These are phyloP conservation scores for Penium margaritaceum DNA, from an alignment of 139 green algal species.

Conservation along the genomic window DNA sequence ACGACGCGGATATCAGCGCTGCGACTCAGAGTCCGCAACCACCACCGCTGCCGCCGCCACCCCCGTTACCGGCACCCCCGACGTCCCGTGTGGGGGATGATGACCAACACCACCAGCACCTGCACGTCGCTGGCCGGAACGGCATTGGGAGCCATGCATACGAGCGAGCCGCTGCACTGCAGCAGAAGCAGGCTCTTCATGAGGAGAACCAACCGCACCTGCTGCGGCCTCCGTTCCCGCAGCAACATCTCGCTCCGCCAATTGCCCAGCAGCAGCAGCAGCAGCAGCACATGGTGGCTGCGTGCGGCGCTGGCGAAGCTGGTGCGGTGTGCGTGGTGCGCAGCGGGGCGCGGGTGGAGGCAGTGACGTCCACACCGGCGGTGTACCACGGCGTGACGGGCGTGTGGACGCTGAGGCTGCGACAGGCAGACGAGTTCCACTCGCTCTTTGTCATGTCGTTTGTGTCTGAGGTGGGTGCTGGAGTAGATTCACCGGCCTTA, in stretches of 20 bases:
- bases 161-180: too few relatives aligned
- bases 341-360: slow-evolving; percentile 34
- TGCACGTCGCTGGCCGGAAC: too few relatives aligned
- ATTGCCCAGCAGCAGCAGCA: slow-evolving; percentile 4
- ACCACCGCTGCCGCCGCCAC: background rate
- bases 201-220: background rate
- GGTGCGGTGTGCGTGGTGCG: slow-evolving; percentile 31
- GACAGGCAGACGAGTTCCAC: slow-evolving; percentile 19
- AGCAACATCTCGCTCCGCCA: background rate
- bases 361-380: slow-evolving; percentile 11
- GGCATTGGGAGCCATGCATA: too few relatives aligned
- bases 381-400: slow-evolving; percentile 33
- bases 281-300: slow-evolving; percentile 45
- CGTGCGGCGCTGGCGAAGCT: slow-evolving; percentile 8
- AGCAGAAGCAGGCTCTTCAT: too few relatives aligned
- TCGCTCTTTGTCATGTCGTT: slow-evolving; percentile 49
- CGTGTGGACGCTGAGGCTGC: slow-evolving; percentile 31
- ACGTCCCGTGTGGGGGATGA: too few relatives aligned
- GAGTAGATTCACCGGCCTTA: background rate
- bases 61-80: background rate
- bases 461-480: slow-evolving; percentile 25
- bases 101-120: background rate
- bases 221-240: background rate
- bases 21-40: too few relatives aligned
- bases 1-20: too few relatives aligned